Base-by-base conservation (phyloP, 192 early-diverging fungal species). In the Gigaspora rosea region DNA sequence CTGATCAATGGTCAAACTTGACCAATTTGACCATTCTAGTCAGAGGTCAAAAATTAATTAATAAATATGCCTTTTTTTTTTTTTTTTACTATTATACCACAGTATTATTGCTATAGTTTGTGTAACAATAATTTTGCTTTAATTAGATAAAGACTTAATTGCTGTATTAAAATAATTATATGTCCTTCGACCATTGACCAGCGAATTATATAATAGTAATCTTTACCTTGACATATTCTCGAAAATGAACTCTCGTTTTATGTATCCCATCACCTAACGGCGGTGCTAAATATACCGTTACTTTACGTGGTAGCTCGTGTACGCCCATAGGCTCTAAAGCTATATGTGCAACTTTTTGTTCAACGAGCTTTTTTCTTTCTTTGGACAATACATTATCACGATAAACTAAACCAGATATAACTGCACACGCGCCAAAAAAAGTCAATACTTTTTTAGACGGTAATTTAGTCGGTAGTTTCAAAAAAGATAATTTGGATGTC, bases 241-340 rank as follows among this genome's bases (percentile, higher is more conserved):
- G 78, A 65, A 84, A 84, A 57, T 84, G 81, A 48, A 80, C 73
- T 20, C 81, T 80, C n/a, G 83, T 80, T 59, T 84, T 84, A 71
- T 82, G 77, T 46, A 84, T 80, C 10, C 80, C 83, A 71, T 84
- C 83, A 15, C 83, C 80, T 32, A 79, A 75, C 22, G 83, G 83
- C 11, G 80, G 75, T 15, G 79, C 80, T 8, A 84, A 71, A 32
- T 82, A 84, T 11, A 84, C 80, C 1, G 80, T 84, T 46, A 84
- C 83, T 51, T 82, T 84, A 46, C 80, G 78, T 22, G 83, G 83
- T 78, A 84, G 79, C 4, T 84, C 83, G 67, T 82, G 78, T n/a
- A 78, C 79, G 12, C 56, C 79, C 35, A 81, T 80, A 11, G 79
- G 36, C 51, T 82, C 77, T 32, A 78, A 80, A 50, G 83, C 79